Evolutionary conservation across 495 filamentous ascomycete species (phyloP), one percentile per base, ranked within the genome.

Genomic region (Thermothielavioides terrestris): DNA sequence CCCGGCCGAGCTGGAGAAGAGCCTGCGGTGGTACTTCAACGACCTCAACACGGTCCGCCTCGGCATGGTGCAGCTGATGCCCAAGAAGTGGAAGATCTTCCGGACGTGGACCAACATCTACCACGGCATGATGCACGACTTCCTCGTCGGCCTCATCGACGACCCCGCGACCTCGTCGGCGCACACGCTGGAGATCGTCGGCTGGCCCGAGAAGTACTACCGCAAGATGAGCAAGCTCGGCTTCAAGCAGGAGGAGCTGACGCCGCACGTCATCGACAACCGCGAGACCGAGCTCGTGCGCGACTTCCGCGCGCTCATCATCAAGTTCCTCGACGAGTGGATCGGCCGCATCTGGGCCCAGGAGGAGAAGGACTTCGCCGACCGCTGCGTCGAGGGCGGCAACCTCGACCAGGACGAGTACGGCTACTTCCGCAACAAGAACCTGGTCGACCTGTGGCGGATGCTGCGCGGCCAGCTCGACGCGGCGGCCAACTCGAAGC

Each of bases 71-170:
- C 75, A 75, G 30, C 70, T 99, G 43, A 88, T 95, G 77, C 92
- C 92, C 22, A 94, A 92, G 69, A 95, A 94, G 59, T 99, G 92
- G 92, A 91, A 86, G 68, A 94, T 97, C 42, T 89, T 90, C 70
- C 79, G 82, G 62, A 94, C 86, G 15, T 96, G 94, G 65, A 80
- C 81, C 25, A 77, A 84, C 53, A 89, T 94, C 50, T 99, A 96
- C 60, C 92, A 97, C 67, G 75, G 78, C 49, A 75, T 88, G 56
- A 96, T 99, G 90, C 94, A 95, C 64, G 87, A 95, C 64, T 94
- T 88, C 67, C 76, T 99, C 4, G 73, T 90, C 42, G 76, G 68
- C 20, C 73, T 86, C 57, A 82, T 96, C 56, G 85, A 95, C 56
- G 86, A 95, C 53, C 79, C 85, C 0, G 79, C 88, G 18, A 73